These are phyloP conservation scores for Geranium brycei DNA, from an alignment of 345 rosid genomes.

Conservation along the genomic window DNA sequence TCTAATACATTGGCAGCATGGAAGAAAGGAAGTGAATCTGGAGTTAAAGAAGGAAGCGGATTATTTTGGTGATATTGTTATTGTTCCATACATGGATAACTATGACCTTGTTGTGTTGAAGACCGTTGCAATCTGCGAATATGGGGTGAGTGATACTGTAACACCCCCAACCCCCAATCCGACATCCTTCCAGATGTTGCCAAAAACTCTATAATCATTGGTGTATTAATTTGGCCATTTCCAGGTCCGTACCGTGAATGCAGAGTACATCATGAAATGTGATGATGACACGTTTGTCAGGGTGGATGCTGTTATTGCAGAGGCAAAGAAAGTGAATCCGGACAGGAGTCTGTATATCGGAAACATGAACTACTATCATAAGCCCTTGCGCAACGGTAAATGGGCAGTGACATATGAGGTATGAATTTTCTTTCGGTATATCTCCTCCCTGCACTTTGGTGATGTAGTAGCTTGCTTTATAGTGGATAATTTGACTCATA, in stretches of 20 bases:
- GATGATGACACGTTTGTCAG: slow-evolving; percentile 94
- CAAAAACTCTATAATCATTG: background rate
- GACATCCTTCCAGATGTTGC: background rate
- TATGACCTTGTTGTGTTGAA: slow-evolving; percentile 91
- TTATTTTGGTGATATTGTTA: slow-evolving; percentile 72
- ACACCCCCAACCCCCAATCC: background rate
- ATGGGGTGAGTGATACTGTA: slow-evolving; percentile 38
- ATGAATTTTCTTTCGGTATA: background rate
- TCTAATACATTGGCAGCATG: slow-evolving; percentile 32
- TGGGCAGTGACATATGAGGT: slow-evolving; percentile 98
- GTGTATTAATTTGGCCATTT: slow-evolving; percentile 8
- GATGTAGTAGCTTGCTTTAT: no score
- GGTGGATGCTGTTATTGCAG: slow-evolving; percentile 51
- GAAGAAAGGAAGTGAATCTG: slow-evolving; percentile 78
- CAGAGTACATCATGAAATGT: slow-evolving; percentile 77
- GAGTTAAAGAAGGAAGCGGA: slow-evolving; percentile 93
- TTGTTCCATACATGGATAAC: slow-evolving; percentile 90
- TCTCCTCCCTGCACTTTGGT: no score
- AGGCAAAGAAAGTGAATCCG: slow-evolving; percentile 33
- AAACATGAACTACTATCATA: slow-evolving; percentile 77
- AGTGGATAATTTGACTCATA: no score
- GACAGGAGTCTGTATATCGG: slow-evolving; percentile 69
- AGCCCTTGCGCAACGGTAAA: slow-evolving; percentile 80
- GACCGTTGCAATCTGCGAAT: slow-evolving; percentile 92
- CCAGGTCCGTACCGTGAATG: slow-evolving; percentile 47